Evolutionary conservation across 805 yeast species (phyloP).

Genomic region (Zygoascus bituminiphila): DNA sequence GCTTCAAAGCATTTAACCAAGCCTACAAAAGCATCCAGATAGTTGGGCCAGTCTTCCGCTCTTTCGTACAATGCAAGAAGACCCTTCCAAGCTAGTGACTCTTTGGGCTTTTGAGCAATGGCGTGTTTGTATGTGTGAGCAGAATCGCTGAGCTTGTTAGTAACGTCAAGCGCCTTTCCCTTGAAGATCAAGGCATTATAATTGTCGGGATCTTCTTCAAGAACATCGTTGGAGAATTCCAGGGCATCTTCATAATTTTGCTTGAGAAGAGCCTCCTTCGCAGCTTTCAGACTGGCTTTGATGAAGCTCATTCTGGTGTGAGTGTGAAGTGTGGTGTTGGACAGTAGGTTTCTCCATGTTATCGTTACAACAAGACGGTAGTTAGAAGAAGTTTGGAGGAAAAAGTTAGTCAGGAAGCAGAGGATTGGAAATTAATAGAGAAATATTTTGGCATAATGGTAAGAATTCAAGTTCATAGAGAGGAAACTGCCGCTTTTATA

Average conservation of each 20-base stretch:
- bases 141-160: constrained; percentile 39
- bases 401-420: not conserved
- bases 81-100: constrained; percentile 77
- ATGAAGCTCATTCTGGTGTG: constrained; percentile 5
- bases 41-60: constrained; percentile 13
- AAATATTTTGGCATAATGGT: too few relatives aligned
- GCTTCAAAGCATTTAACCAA: constrained; percentile 16
- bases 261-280: constrained; percentile 27
- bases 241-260: constrained; percentile 58
- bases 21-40: constrained; percentile 17
- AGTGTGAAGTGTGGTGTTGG: not conserved
- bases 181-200: constrained; percentile 41
- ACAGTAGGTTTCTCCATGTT: too few relatives aligned
- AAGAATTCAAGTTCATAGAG: too few relatives aligned
- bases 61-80: constrained; percentile 31
- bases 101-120: constrained; percentile 36
- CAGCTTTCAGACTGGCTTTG: constrained; percentile 17
- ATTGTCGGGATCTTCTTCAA: constrained; percentile 47
- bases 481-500: too few relatives aligned
- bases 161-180: constrained; percentile 57
- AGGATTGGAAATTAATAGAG: not conserved
- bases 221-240: constrained; percentile 45
- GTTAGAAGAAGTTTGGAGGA: not conserved
- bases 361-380: not conserved
- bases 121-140: constrained; percentile 37